Evolutionary conservation across 257 asterid genomes (phyloP).

Genomic region (Solanum piurae): DNA sequence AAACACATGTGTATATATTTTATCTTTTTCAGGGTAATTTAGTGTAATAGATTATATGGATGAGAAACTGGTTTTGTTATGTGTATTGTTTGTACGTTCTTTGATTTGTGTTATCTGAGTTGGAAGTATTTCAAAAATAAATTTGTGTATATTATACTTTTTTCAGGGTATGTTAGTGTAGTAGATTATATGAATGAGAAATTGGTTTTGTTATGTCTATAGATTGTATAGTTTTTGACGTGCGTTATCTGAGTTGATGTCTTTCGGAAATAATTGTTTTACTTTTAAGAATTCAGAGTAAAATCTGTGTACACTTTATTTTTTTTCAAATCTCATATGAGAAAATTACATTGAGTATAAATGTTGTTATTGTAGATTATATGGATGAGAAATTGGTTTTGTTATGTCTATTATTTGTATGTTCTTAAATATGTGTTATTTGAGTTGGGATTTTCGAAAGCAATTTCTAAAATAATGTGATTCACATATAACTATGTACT

Average conservation of each 20-base stretch:
- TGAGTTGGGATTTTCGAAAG: fast-evolving
- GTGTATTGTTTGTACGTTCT: too few species aligned
- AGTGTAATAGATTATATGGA: background rate
- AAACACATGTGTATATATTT: fast-evolving
- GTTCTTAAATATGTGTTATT: too few species aligned
- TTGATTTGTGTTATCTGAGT: background rate
- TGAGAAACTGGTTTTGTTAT: background rate
- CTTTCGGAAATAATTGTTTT: fast-evolving
- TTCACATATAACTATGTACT: background rate
- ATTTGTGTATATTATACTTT: background rate
- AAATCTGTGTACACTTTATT: fast-evolving
- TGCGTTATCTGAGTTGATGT: too few species aligned
- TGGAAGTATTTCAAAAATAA: background rate
- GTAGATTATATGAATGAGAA: background rate
- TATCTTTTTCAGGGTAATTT: background rate
- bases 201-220: background rate
- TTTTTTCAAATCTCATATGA: too few species aligned
- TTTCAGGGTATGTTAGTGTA: background rate
- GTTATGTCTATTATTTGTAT: too few species aligned
- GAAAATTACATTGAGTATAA: background rate
- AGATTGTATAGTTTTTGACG: background rate
- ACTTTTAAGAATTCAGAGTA: fast-evolving
- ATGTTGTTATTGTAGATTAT: background rate
- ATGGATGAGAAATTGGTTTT: background rate
- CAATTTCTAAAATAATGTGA: background rate